Conservation (phyloP, 1,139 yeast species). For the Suhomyces yuchorum region DNA sequence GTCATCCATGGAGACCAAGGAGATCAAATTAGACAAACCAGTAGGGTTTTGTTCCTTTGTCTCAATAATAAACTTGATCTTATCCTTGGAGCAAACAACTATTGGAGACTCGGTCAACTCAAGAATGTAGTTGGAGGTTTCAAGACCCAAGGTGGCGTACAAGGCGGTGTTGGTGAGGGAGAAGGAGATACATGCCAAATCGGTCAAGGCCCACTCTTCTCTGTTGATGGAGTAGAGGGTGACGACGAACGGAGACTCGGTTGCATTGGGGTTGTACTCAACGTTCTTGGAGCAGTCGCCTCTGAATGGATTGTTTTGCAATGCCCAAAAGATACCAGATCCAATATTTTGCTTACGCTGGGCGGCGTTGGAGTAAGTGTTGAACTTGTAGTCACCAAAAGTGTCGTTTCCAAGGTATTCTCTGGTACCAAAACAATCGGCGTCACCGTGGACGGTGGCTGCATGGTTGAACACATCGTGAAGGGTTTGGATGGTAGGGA, state of each 20-base stretch:
- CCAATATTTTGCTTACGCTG: constrained; percentile 56
- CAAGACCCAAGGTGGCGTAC: constrained; percentile 66
- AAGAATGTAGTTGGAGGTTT: constrained; percentile 59
- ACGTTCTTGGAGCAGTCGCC: constrained; percentile 33
- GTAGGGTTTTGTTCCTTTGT: constrained; percentile 32
- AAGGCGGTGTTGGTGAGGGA: constrained; percentile 59
- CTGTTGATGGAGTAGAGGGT: constrained; percentile 58
- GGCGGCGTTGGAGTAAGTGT: constrained; percentile 44
- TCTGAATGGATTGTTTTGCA: constrained; percentile 44
- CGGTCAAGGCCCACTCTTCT: constrained; percentile 63
- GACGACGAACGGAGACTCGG: constrained; percentile 46
- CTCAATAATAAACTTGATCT: constrained; percentile 43
- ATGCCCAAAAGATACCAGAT: constrained; percentile 61
- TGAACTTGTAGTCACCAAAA: constrained; percentile 50
- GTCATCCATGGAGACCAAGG: constrained; percentile 54
- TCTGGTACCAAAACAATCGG: constrained; percentile 56
- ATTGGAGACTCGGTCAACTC: constrained; percentile 59
- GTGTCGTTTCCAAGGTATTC: constrained; percentile 39
- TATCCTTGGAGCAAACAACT: constrained; percentile 51
- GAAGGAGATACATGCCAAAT: constrained; percentile 56
- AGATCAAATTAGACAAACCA: constrained; percentile 23
- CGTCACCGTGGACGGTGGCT: constrained; percentile 35
- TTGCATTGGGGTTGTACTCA: constrained; percentile 24
- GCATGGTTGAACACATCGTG: constrained; percentile 51
- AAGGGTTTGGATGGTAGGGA: constrained; percentile 53